Percentiles rank a stretch among this genome's conserved stretches.
Conservation (phyloP, 169 alveolate genomes). For the Plasmodium gaboni region DNA sequence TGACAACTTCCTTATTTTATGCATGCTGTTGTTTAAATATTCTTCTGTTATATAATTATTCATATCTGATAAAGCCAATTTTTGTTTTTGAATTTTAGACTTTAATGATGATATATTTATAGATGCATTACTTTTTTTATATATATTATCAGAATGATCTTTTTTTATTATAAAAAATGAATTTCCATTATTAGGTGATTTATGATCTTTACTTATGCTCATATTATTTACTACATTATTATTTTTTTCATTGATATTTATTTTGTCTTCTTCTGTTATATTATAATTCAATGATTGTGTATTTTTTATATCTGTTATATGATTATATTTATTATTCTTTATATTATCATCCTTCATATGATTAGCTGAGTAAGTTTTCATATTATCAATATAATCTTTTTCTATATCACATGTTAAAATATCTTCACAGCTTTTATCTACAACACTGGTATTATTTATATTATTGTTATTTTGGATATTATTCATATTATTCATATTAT, state of each 20-base stretch:
- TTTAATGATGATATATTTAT: conserved; percentile 32
- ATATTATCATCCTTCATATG: no score
- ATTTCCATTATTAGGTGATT: no score
- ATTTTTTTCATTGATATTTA: neutral
- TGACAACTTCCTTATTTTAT: conserved; percentile 15
- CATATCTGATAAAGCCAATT: conserved; percentile 24
- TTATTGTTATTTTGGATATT: neutral
- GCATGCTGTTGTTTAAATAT: neutral
- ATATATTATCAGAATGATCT: neutral
- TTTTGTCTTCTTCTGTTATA: no score
- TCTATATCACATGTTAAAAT: neutral
- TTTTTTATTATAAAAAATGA: neutral
- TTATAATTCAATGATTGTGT: no score
- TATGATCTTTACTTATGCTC: no score
- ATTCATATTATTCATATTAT: neutral
- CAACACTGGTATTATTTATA: neutral
- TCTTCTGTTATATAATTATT: conserved; percentile 1
- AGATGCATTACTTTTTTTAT: neutral
- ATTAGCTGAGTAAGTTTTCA: no score
- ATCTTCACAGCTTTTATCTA: neutral
- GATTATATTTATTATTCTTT: no score
- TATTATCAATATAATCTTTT: no score
- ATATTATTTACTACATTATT: no score
- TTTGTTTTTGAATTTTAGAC: conserved; percentile 22
- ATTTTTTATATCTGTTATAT: no score